Base-by-base conservation (phyloP, 371 early-diverging fungal genomes). In the Lichtheimia hyalospora region DNA sequence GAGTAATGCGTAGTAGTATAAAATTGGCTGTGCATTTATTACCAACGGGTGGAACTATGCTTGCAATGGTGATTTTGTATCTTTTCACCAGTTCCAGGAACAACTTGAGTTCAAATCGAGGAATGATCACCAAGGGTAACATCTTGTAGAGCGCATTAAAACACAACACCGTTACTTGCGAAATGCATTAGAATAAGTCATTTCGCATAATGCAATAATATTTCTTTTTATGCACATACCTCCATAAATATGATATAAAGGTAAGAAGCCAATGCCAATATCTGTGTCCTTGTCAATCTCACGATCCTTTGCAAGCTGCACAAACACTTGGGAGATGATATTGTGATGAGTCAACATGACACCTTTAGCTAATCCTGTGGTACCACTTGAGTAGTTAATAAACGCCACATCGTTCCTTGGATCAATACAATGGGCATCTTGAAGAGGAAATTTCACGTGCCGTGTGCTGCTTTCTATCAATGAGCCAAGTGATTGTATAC, bases 381-480 rank as follows among this genome's bases (percentile, higher is more conserved):
- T 96, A 20, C 96, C 96, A 39, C 89, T 89, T 14, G 92, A 92
- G 76, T 90, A 96, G 69, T 92, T 92, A 42, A 96, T 79, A 61
- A 89, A 91, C 5, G 94, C 93, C n/a, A 91, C 64, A 54, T 74
- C 66, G 15, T 81, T 82, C 58, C 54, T 63, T 1, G 62, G 55
- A 34, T 62, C 54, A 3, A 74, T 43, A 12, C 71, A 62, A 46
- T 62, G 23, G 2, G 46, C 10, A 18, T 46, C 21, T 8, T 34
- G 5, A 5, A 68, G 6, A 49, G 75, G 61, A 14, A 24, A 49
- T 24, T 52, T 34, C 21, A 58, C 16, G 66, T 68, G 13, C 72
- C 56, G 53, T 20, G 41, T 0, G n/a, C 39, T 44, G 44, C 41
- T 44, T 52, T 43, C 42, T 8, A 58, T 43, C 7, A 65, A 39